Evolutionary conservation across 164 flowering plant species (phyloP).

Genomic region (Vitis labrusca): DNA sequence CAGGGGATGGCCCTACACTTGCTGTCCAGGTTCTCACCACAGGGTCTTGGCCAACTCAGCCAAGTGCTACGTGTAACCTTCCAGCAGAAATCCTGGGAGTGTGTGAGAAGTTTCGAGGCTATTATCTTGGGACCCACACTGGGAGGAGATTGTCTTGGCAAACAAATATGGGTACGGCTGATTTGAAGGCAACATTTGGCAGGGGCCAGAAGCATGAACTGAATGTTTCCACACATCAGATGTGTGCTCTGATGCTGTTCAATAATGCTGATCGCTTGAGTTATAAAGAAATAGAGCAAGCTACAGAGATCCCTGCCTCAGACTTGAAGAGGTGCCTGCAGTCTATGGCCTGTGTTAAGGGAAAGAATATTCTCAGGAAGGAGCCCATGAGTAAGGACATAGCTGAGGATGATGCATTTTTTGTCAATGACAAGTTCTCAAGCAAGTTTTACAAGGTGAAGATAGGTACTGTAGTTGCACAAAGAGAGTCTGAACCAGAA

Average conservation of each 20-base stretch:
- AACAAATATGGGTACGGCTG: constrained; percentile 63
- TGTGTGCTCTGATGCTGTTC: constrained; percentile 68
- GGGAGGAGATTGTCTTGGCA: constrained; percentile 66
- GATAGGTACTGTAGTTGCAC: constrained; percentile 20
- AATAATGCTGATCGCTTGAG: constrained; percentile 44
- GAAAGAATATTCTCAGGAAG: neutral
- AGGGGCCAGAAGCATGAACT: too few relatives aligned
- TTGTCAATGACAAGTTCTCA: neutral
- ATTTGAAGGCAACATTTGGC: constrained; percentile 47
- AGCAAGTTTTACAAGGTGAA: neutral
- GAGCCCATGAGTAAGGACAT: constrained; percentile 2
- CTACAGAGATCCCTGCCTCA: constrained; percentile 58
- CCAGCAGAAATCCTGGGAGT: constrained; percentile 49
- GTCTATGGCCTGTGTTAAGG: constrained; percentile 67
- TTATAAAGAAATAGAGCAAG: constrained; percentile 60
- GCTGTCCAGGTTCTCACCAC: constrained; percentile 67
- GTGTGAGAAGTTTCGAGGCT: constrained; percentile 55
- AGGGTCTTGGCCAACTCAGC: constrained; percentile 71
- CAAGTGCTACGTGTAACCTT: constrained; percentile 5
- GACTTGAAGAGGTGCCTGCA: constrained; percentile 65
- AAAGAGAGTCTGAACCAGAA: constrained; percentile 27
- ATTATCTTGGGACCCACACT: constrained; percentile 60
- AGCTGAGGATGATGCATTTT: neutral
- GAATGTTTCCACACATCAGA: constrained; percentile 23
- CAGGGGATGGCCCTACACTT: constrained; percentile 9